phyloP scores from a whole-genome alignment of 2,329 filamentous ascomycete genomes.

The Aspergillus latus region DNA sequence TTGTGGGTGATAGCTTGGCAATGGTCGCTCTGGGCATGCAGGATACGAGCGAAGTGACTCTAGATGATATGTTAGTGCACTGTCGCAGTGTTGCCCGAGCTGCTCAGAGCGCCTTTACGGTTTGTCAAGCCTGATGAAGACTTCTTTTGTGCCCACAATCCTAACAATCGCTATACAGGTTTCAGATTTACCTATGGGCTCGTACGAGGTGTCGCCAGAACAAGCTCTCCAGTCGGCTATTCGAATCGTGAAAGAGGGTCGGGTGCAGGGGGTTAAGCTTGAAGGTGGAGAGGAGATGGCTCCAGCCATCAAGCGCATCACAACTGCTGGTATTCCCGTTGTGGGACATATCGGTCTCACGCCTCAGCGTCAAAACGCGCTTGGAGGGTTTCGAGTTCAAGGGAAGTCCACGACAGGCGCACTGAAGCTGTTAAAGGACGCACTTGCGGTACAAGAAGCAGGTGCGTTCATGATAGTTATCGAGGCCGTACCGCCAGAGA shows the following conservation, averaged over 20 bases:
- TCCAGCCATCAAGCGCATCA: conserved; percentile 79
- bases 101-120: conserved; percentile 77
- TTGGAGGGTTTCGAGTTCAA: conserved; percentile 93
- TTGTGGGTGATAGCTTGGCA: conserved; percentile 90
- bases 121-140: conserved; percentile 46
- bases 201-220: conserved; percentile 83
- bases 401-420: conserved; percentile 79
- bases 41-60: conserved; percentile 83
- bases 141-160: neutral
- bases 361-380: conserved; percentile 85
- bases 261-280: conserved; percentile 83
- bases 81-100: conserved; percentile 86
- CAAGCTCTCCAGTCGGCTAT: conserved; percentile 86
- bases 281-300: conserved; percentile 91
- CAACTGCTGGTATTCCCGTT: conserved; percentile 84
- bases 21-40: conserved; percentile 98
- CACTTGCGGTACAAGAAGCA: conserved; percentile 84
- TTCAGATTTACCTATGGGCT: conserved; percentile 94
- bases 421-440: conserved; percentile 75
- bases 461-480: conserved; percentile 84
- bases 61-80: conserved; percentile 96
- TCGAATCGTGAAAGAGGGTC: conserved; percentile 84
- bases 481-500: conserved; percentile 85
- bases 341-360: conserved; percentile 92
- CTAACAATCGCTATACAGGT: conserved; percentile 53